Evolutionary conservation across 2,329 filamentous ascomycete species (phyloP).

Genomic region (Ceratocystis smalleyi): DNA sequence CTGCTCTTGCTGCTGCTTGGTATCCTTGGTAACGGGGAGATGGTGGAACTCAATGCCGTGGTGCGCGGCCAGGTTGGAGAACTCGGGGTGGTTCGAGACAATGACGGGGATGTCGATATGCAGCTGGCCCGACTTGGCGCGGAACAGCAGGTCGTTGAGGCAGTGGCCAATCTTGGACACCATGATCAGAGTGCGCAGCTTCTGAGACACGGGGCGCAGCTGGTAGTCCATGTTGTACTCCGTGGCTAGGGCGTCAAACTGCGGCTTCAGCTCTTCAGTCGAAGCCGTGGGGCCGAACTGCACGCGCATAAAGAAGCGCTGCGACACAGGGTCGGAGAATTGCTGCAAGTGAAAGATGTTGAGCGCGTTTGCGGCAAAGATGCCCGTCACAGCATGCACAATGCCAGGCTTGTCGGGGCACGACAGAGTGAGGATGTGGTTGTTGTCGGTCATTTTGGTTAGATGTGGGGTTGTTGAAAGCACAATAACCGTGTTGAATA

Average conservation of each 20-base stretch:
- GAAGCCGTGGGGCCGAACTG: constrained; percentile 51
- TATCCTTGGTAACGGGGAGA: constrained; percentile 63
- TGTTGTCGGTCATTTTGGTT: constrained; percentile 14
- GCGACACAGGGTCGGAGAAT: constrained; percentile 58
- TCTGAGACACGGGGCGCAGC: constrained; percentile 50
- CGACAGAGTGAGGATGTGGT: constrained; percentile 60
- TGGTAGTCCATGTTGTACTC: constrained; percentile 56
- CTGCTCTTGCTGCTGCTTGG: constrained; percentile 57
- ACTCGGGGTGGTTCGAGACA: constrained; percentile 70
- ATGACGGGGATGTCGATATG: constrained; percentile 62
- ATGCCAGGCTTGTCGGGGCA: constrained; percentile 77
- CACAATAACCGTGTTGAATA: not conserved
- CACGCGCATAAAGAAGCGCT: constrained; percentile 78
- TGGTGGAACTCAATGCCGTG: constrained; percentile 71
- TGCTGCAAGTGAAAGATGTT: constrained; percentile 78
- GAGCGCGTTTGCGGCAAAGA: constrained; percentile 56
- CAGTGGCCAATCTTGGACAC: constrained; percentile 39
- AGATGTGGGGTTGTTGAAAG: constrained; percentile 6
- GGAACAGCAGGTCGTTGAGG: constrained; percentile 59
- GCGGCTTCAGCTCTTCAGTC: constrained; percentile 36
- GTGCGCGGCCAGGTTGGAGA: constrained; percentile 48
- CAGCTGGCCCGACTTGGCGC: constrained; percentile 57
- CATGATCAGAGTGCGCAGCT: constrained; percentile 70
- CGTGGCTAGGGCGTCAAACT: constrained; percentile 45
- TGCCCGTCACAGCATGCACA: constrained; percentile 66